Evolutionary conservation across 169 alveolate species (phyloP).

Genomic region (Eimeria brunetti): DNA sequence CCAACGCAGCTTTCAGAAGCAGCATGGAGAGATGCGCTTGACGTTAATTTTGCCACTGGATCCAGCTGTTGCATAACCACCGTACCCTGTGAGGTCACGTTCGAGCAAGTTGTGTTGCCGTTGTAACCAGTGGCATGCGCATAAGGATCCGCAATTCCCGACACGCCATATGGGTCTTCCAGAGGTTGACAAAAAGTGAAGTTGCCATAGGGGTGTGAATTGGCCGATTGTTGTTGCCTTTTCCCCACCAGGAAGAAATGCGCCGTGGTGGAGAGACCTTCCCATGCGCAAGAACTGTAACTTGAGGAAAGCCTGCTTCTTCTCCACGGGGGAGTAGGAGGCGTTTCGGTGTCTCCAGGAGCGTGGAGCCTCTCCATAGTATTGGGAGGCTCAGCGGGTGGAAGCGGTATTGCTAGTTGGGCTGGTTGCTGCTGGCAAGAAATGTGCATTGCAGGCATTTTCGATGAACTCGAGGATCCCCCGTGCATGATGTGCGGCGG

Average conservation of each 20-base stretch:
- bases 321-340: constrained; percentile 65
- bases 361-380: background rate
- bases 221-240: background rate
- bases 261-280: background rate
- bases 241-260: constrained; percentile 1
- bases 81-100: background rate
- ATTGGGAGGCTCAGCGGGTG: constrained; percentile 58
- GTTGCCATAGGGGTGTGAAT: background rate
- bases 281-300: background rate
- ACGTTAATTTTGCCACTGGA: constrained; percentile 21
- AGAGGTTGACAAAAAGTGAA: background rate
- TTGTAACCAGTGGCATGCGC: constrained; percentile 25
- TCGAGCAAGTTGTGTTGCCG: background rate
- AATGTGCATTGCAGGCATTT: constrained; percentile 18
- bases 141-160: constrained; percentile 26
- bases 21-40: constrained; percentile 8
- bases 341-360: background rate
- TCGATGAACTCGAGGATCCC: background rate
- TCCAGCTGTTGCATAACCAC: constrained; percentile 2
- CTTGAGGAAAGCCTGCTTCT: background rate
- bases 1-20: constrained; percentile 6
- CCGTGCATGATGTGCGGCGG: background rate
- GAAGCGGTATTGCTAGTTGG: constrained; percentile 46
- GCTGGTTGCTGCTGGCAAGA: background rate
- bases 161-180: constrained; percentile 24